Base-by-base conservation (phyloP, 2,329 filamentous ascomycete genomes). In the Amesomyces nigricolor region DNA sequence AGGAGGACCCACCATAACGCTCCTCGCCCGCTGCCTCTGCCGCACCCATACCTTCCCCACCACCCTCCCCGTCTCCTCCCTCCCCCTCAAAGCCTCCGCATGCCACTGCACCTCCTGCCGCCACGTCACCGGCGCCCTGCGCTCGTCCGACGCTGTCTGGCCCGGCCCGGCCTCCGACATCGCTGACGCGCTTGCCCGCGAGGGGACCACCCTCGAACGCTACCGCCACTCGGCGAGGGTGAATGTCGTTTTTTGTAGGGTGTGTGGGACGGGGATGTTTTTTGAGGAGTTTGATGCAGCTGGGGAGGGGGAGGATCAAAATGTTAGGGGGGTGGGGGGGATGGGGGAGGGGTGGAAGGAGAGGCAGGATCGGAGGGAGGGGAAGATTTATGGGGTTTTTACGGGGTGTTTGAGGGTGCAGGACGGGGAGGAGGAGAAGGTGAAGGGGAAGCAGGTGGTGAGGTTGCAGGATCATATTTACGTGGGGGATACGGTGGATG, bases 71-170 rank as follows among this genome's bases (percentile, higher is more conserved):
- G 55, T 49, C 14, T 68, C 71, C 1, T 58, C 63, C 0, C 68
- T 79, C 2, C 77, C 77, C 7, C 66, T 81, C 0, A 55, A 65
- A 40, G 73, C 68, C 0, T 63, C 64, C 5, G 68, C 66, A 53
- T 80, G 78, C 61, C 77, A 80, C 66, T 80, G 78, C 67, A 66
- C 65, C 16, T 78, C 76, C 2, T 80, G 78, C 62, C 72, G 77
- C 1, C 75, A 73, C 53, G 37, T 67, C 2, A 75, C 73, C 0
- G 77, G 78, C 19, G 70, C 64, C 5, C 64, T 78, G 19, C 75
- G 75, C 64, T 68, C 65, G 17, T 64, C 63, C 19, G 64, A 64
- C n/a, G 51, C 65, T 1, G 32, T 53, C 2, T 78, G 75, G 76
- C 72, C 69, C 4, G 68, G 68, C 39, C 61, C 65, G 44, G 57